phyloP scores from a whole-genome alignment of 129 eudicot species.

The Flaveria robusta region DNA sequence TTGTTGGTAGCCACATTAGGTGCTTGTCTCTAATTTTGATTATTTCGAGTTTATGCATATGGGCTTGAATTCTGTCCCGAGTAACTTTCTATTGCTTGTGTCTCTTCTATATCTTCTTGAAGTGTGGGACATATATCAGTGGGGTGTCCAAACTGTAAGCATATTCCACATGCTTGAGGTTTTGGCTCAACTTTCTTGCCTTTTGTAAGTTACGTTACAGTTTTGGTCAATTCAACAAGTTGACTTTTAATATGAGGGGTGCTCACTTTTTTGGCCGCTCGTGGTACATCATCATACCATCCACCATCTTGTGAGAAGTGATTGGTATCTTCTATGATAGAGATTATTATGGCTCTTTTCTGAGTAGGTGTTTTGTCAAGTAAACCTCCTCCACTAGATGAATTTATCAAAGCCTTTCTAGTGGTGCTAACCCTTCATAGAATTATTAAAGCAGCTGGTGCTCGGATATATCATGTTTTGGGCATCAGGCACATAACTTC shows the following conservation, averaged over 20 bases:
- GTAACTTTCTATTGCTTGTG: too few relatives aligned
- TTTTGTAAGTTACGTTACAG: background rate
- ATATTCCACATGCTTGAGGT: too few relatives aligned
- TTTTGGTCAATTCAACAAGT: background rate
- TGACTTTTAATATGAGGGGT: background rate
- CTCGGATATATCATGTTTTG: too few relatives aligned
- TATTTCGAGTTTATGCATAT: background rate
- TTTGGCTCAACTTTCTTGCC: background rate
- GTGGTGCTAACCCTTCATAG: too few relatives aligned
- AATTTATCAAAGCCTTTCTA: background rate
- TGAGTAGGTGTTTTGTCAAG: background rate
- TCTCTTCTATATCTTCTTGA: too few relatives aligned
- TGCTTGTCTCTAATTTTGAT: too few relatives aligned
- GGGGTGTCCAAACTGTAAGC: too few relatives aligned
- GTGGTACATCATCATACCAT: background rate
- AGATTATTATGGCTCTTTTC: background rate
- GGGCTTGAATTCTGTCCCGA: background rate
- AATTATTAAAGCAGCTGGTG: too few relatives aligned
- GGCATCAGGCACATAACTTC: too few relatives aligned
- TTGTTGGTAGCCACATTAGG: too few relatives aligned
- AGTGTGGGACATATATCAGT: too few relatives aligned
- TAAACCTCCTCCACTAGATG: background rate
- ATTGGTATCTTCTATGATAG: background rate
- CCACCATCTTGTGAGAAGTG: background rate
- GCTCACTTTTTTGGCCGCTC: background rate